These are phyloP conservation scores for Torulaspora gathmanii DNA, from an alignment of 805 yeast species.

Conservation along the genomic window DNA sequence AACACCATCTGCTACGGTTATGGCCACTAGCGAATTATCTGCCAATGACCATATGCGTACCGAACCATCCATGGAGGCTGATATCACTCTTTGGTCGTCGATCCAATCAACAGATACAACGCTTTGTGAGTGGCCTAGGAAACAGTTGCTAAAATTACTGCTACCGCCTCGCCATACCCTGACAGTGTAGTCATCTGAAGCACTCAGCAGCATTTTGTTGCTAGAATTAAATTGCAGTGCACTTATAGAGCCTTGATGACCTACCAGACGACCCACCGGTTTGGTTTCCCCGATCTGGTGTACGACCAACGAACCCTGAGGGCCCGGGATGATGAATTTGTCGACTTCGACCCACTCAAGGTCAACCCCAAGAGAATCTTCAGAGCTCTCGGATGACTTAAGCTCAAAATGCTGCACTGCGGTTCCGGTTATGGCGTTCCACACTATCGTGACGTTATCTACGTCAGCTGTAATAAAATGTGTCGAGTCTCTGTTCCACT, in stretches of 20 bases:
- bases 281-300: conserved; percentile 45
- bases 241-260: conserved; percentile 62
- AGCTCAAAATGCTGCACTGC: conserved; percentile 46
- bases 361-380: conserved; percentile 44
- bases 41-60: conserved; percentile 61
- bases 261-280: conserved; percentile 51
- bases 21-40: conserved; percentile 22
- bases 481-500: conserved; percentile 58
- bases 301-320: conserved; percentile 50
- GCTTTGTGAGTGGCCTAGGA: conserved; percentile 55
- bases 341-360: conserved; percentile 69
- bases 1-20: conserved; percentile 42
- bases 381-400: conserved; percentile 14
- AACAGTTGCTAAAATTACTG: conserved; percentile 45
- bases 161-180: conserved; percentile 72
- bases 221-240: conserved; percentile 49
- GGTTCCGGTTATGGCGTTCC: conserved; percentile 59
- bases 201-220: conserved; percentile 58
- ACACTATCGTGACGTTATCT: conserved; percentile 50
- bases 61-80: conserved; percentile 67
- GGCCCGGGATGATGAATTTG: conserved; percentile 68
- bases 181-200: conserved; percentile 71
- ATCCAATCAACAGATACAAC: conserved; percentile 57
- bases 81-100: conserved; percentile 39
- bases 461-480: conserved; percentile 57